phyloP scores from a whole-genome alignment of 805 yeast genomes.

The Myxozyma vanderwaltii region DNA sequence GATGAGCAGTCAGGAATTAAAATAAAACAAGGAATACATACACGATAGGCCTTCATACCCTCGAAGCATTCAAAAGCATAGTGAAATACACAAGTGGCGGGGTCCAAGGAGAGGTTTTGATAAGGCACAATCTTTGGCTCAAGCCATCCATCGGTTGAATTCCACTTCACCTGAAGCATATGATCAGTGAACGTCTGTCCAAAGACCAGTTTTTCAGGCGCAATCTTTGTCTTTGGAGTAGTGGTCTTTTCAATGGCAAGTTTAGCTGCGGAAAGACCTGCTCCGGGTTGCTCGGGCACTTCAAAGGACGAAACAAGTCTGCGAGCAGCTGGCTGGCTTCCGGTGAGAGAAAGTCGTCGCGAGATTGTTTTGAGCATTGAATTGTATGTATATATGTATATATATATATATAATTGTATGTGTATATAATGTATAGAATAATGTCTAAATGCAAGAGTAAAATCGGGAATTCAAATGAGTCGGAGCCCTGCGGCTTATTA shows the following conservation, averaged over 20 bases:
- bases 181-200: constrained; percentile 81
- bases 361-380: neutral
- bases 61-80: constrained; percentile 94
- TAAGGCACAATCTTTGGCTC: constrained; percentile 87
- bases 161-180: constrained; percentile 88
- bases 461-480: too few relatives aligned
- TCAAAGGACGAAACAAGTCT: constrained; percentile 2
- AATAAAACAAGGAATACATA: neutral
- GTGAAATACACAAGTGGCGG: constrained; percentile 88
- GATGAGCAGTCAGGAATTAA: neutral
- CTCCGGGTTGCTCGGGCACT: constrained; percentile 15
- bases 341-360: neutral
- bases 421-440: too few relatives aligned
- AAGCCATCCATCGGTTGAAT: constrained; percentile 75
- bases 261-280: constrained; percentile 50
- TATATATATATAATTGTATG: too few relatives aligned
- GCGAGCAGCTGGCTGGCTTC: neutral
- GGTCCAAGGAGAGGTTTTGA: constrained; percentile 74
- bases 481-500: neutral
- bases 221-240: constrained; percentile 56
- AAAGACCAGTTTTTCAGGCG: constrained; percentile 66
- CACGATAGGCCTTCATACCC: constrained; percentile 86
- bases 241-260: constrained; percentile 52
- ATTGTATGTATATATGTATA: too few relatives aligned
- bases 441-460: too few relatives aligned